phyloP scores from a whole-genome alignment of 2,329 filamentous ascomycete genomes.

The Trichophyton benhamiae region DNA sequence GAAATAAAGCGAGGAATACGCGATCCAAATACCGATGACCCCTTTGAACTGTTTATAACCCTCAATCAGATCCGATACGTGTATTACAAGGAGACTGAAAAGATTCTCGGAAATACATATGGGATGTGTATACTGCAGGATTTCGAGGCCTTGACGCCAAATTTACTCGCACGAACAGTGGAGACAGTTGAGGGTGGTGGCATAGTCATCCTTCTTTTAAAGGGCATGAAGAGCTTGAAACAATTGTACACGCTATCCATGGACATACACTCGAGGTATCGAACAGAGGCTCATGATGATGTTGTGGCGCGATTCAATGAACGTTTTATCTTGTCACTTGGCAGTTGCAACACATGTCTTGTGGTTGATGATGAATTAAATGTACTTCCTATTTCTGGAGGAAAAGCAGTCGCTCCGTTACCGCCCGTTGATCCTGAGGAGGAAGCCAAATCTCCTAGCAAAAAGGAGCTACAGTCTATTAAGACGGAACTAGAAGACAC shows the following conservation, averaged over 20 bases:
- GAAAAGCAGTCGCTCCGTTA: slow-evolving; percentile 73
- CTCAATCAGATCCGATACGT: slow-evolving; percentile 96
- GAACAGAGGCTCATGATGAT: slow-evolving; percentile 90
- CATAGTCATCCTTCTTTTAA: slow-evolving; percentile 75
- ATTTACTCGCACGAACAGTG: slow-evolving; percentile 82
- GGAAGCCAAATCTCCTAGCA: slow-evolving; percentile 56
- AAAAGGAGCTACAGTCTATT: slow-evolving; percentile 66
- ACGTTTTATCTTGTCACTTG: slow-evolving; percentile 85
- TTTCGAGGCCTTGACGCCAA: slow-evolving; percentile 96
- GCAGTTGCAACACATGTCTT: slow-evolving; percentile 86
- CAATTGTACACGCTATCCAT: slow-evolving; percentile 94
- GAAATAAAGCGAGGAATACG: slow-evolving; percentile 91
- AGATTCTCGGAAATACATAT: slow-evolving; percentile 94
- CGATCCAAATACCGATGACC: slow-evolving; percentile 83
- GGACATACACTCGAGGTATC: slow-evolving; percentile 93
- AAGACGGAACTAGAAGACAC: slow-evolving; percentile 80
- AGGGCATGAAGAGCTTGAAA: slow-evolving; percentile 94
- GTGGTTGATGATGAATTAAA: slow-evolving; percentile 98
- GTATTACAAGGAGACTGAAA: slow-evolving; percentile 99
- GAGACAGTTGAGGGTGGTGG: slow-evolving; percentile 97
- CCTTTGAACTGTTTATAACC: slow-evolving; percentile 94
- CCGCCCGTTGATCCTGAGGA: slow-evolving; percentile 64
- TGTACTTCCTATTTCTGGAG: slow-evolving; percentile 90
- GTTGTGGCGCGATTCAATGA: slow-evolving; percentile 96
- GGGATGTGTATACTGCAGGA: slow-evolving; percentile 98